Evolutionary conservation across 345 rosid genomes (phyloP).

Genomic region (Chamaenerion angustifolium): DNA sequence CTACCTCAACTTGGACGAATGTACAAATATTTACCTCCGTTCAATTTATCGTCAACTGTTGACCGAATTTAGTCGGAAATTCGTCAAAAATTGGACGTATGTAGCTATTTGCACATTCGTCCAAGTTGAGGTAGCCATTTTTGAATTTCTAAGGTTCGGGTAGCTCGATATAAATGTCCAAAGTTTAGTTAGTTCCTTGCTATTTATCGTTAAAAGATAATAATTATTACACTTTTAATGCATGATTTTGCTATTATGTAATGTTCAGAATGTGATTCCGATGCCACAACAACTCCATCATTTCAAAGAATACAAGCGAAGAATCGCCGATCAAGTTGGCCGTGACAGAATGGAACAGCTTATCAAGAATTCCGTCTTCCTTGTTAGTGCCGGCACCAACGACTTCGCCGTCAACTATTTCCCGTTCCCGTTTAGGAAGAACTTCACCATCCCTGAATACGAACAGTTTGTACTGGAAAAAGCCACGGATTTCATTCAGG

Average conservation of each 20-base stretch:
- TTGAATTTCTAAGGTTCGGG: too few species aligned
- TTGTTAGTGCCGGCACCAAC: constrained; percentile 42
- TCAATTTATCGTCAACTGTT: too few species aligned
- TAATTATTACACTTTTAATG: too few species aligned
- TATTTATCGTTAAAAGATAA: too few species aligned
- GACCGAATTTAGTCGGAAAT: too few species aligned
- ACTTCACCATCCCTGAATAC: constrained; percentile 35
- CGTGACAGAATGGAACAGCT: constrained; percentile 16
- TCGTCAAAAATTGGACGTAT: too few species aligned
- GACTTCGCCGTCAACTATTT: constrained; percentile 47
- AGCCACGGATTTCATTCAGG: constrained; percentile 38
- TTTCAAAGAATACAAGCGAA: constrained; percentile 38
- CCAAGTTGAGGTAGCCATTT: too few species aligned
- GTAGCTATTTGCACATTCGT: too few species aligned
- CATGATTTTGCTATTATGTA: constrained; percentile 4
- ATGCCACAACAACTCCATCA: constrained; percentile 31
- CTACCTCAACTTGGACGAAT: too few species aligned
- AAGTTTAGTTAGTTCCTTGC: too few species aligned
- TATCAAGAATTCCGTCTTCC: constrained; percentile 19
- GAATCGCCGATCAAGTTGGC: constrained; percentile 25
- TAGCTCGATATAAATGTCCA: too few species aligned
- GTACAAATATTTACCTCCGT: too few species aligned
- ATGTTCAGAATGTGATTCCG: constrained; percentile 27
- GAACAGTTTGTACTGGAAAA: constrained; percentile 38
- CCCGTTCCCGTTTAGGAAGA: constrained; percentile 38